A percentile compares a stretch with the other conserved stretches of the same genome.
Conservation (phyloP, 2,329 filamentous ascomycete species). For the Drechslerella coelobrocha region DNA sequence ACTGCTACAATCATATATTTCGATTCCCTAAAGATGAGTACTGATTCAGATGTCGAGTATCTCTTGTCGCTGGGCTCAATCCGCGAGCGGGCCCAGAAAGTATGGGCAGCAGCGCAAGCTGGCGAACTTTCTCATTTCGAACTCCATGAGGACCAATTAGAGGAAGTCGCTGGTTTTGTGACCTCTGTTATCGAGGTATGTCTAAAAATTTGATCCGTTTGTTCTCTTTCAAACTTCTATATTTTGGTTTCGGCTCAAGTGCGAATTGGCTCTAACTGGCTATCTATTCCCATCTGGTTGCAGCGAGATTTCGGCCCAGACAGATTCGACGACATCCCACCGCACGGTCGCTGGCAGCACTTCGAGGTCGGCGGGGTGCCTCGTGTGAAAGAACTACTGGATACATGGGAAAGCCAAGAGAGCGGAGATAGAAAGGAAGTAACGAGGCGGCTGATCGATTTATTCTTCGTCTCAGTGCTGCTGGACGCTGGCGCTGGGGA, state of each 20-base stretch:
- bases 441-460: constrained; percentile 76
- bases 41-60: constrained; percentile 69
- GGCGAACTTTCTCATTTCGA: constrained; percentile 85
- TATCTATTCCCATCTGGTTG: constrained; percentile 9
- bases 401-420: constrained; percentile 70
- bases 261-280: background rate
- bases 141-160: constrained; percentile 83
- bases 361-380: constrained; percentile 79
- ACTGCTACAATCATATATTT: constrained; percentile 6
- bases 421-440: constrained; percentile 72
- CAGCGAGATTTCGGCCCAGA: constrained; percentile 75
- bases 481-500: constrained; percentile 89
- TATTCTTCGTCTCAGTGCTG: constrained; percentile 80
- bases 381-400: constrained; percentile 73
- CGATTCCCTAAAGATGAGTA: background rate
- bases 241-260: background rate
- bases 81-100: constrained; percentile 75
- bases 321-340: constrained; percentile 73
- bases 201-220: too few relatives aligned
- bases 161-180: constrained; percentile 82
- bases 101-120: constrained; percentile 76
- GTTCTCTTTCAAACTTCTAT: background rate
- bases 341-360: constrained; percentile 83
- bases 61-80: constrained; percentile 88
- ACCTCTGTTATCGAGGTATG: constrained; percentile 84